A percentile compares a stretch with the other conserved stretches of the same genome.
phyloP scores from a whole-genome alignment of 495 filamentous ascomycete genomes.

The Trichoderma gamsii region DNA sequence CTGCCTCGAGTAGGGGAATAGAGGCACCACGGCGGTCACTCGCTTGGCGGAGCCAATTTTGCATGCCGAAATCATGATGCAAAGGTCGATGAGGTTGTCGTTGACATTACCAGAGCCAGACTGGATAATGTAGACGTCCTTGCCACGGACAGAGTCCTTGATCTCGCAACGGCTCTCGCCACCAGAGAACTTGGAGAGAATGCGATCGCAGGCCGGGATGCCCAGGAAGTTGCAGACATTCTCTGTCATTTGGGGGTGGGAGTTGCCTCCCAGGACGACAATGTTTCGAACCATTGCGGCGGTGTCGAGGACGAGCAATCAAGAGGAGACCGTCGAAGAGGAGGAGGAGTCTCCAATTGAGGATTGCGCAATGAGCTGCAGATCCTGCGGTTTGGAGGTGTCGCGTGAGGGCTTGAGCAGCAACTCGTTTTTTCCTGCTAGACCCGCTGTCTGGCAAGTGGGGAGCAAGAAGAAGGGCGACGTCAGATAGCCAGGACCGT shows the following conservation, averaged over 20 bases:
- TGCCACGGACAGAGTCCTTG: conserved; percentile 88
- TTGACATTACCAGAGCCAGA: conserved; percentile 69
- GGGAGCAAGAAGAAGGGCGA: background rate
- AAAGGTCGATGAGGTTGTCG: conserved; percentile 89
- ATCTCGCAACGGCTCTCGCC: conserved; percentile 95
- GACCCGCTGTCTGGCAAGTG: conserved; percentile 8
- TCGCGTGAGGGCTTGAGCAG: conserved; percentile 11
- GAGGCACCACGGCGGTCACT: conserved; percentile 87
- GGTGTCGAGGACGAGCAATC: background rate
- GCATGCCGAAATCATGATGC: conserved; percentile 96
- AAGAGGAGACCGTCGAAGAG: background rate
- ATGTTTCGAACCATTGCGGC: conserved; percentile 85
- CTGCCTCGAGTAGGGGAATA: conserved; percentile 94
- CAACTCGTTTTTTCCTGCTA: conserved; percentile 4
- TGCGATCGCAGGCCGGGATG: conserved; percentile 72
- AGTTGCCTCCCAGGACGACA: conserved; percentile 86
- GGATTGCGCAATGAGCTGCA: background rate
- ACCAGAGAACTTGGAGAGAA: conserved; percentile 85
- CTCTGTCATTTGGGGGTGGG: conserved; percentile 80
- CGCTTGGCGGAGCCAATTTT: conserved; percentile 89
- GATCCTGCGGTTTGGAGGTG: background rate
- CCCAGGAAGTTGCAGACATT: conserved; percentile 82
- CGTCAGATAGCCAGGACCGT: conserved; percentile 5
- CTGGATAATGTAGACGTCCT: conserved; percentile 97
- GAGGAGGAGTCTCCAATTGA: background rate